phyloP scores from a whole-genome alignment of 352 stramenopile genomes.

The Phytophthora brassicae region DNA sequence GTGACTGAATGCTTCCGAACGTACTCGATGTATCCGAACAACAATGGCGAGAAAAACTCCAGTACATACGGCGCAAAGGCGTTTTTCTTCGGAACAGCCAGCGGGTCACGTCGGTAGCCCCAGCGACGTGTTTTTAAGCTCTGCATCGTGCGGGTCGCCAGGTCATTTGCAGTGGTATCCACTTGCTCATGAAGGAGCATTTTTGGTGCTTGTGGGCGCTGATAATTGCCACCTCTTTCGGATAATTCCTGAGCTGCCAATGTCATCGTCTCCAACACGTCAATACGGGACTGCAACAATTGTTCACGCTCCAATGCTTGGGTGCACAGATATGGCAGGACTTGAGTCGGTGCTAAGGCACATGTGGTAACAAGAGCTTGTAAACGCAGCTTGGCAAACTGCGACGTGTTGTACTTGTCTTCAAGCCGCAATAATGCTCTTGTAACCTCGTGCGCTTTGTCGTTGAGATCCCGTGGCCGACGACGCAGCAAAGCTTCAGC shows the following conservation, averaged over 20 bases:
- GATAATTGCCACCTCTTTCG: slow-evolving; percentile 36
- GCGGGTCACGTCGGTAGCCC: slow-evolving; percentile 63
- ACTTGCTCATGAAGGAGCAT: slow-evolving; percentile 44
- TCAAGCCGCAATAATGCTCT: slow-evolving; percentile 65
- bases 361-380: slow-evolving; percentile 54
- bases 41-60: slow-evolving; percentile 71
- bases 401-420: slow-evolving; percentile 66
- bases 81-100: slow-evolving; percentile 54
- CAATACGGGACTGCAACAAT: slow-evolving; percentile 69
- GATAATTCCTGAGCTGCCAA: slow-evolving; percentile 66
- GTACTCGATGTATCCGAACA: slow-evolving; percentile 76
- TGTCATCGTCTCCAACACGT: slow-evolving; percentile 61
- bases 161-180: slow-evolving; percentile 12
- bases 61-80: slow-evolving; percentile 62
- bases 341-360: slow-evolving; percentile 42
- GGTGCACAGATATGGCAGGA: slow-evolving; percentile 55
- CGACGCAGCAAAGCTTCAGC: slow-evolving; percentile 57
- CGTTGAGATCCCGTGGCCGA: slow-evolving; percentile 60
- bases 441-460: slow-evolving; percentile 54
- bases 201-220: slow-evolving; percentile 26
- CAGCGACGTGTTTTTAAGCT: slow-evolving; percentile 67
- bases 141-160: slow-evolving; percentile 49
- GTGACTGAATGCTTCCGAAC: slow-evolving; percentile 32
- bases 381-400: slow-evolving; percentile 50
- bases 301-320: slow-evolving; percentile 77